Base-by-base conservation (phyloP, 2,329 filamentous ascomycete species). In the Fusarium torreyae region DNA sequence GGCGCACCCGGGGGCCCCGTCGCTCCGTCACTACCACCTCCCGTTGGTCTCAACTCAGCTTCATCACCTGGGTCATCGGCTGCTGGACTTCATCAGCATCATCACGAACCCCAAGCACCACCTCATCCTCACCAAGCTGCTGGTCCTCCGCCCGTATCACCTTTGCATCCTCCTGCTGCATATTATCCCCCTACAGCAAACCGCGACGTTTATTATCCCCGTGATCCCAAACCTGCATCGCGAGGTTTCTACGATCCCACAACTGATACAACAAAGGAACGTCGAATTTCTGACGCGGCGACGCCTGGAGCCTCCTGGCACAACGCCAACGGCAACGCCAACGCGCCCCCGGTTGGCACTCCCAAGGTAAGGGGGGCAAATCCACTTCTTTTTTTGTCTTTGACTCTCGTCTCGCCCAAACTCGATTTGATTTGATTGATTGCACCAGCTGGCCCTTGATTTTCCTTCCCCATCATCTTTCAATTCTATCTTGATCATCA, bases 181-280 rank as follows among this genome's bases (percentile, higher is more conserved):
- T 84, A 84, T 68, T 84, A 83, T 60, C 75, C 63, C 57, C 74
- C 56, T 43, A 51, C 78, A 68, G 67, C 79, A 62, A 63, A 67
- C 26, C 46, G 64, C 58, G 74, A 75, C 62, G 57, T 69, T 63
- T 79, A 79, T 63, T 75, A 76, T 65, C 58, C 74, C 46, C 82
- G 78, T 75, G 81, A 81, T 54, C 54, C 52, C 18, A 81, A 82
- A 74, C 73, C 80, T 55, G 75, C 77, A 17, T 76, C 79, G 57
- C 78, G 84, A 73, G 82, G 82, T 76, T 86, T 85, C 77, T 87
- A 87, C 79, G 85, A 87, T 71, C 85, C 85, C 17, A 83, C 83
- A 43, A 85, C 83, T 43, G 85, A 87, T 77, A 82, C 81, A 63
- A 82, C 81, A 49, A 81, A 79, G 65, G 83, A 84, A 74, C 83